Percentiles rank a stretch among this genome's conserved stretches.
Conservation (phyloP, 345 rosid species). For the Eucalyptus sp. region DNA sequence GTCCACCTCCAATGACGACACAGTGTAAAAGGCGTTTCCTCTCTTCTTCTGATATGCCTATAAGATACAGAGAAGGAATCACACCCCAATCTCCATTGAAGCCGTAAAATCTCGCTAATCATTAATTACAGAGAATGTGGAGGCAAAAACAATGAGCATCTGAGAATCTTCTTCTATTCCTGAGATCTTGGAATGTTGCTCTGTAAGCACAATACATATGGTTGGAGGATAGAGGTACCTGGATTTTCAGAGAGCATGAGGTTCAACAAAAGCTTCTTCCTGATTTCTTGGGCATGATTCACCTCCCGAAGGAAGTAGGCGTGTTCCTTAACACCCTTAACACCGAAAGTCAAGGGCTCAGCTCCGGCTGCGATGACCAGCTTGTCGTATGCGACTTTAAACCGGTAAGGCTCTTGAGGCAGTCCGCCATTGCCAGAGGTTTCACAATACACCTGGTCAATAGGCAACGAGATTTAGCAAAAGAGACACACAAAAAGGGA, state of each 20-base stretch:
- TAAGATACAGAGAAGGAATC: neutral
- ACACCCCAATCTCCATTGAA: neutral
- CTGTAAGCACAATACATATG: neutral
- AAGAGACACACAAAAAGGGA: neutral
- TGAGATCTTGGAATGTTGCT: neutral
- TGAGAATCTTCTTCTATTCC: neutral
- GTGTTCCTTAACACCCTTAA: constrained; percentile 80
- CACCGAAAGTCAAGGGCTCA: constrained; percentile 85
- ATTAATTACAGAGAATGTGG: neutral
- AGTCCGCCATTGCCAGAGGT: constrained; percentile 37
- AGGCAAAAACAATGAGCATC: neutral
- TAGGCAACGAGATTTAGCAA: neutral
- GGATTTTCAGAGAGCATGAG: constrained; percentile 93
- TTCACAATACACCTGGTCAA: constrained; percentile 65
- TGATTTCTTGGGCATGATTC: constrained; percentile 86
- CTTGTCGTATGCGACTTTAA: constrained; percentile 88
- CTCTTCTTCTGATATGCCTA: constrained; percentile 74
- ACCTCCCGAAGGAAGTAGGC: constrained; percentile 91
- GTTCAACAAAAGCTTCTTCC: constrained; percentile 84
- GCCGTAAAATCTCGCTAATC: neutral
- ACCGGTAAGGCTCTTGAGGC: constrained; percentile 51
- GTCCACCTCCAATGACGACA: constrained; percentile 94
- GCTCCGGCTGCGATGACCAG: constrained; percentile 85
- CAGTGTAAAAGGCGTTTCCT: constrained; percentile 75
- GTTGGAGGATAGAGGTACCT: constrained; percentile 14